Evolutionary conservation across 2,329 filamentous ascomycete genomes (phyloP), one percentile per base, ranked within the genome.

Genomic region (Lachnellula subtilissima): DNA sequence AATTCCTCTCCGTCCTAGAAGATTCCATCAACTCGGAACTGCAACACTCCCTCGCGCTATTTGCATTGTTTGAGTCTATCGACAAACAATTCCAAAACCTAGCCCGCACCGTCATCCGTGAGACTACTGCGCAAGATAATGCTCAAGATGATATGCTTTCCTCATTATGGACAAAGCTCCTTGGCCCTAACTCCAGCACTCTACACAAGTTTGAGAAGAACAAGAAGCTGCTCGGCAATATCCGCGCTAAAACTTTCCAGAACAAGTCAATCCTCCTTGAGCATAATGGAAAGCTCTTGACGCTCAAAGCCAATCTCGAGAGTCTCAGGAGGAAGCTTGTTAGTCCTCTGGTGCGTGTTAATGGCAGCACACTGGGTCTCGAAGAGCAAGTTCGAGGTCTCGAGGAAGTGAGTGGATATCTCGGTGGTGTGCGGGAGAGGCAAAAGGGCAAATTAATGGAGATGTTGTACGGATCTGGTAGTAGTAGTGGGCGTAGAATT

Each of bases 191-290:
- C 66, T 85, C 88, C 7, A 79, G 79, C 46, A 81, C 87, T 62
- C 79, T 96, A n/a, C 83, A 84, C 69, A 97, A 97, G 72, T 97
- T 91, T 72, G 91, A 96, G 71, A 90, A 89, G 74, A 97, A 97
- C 76, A 87, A 87, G 60, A 80, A 85, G 50, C 78, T 97, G 0
- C 82, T 97, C 23, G 82, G 80, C 50, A 87, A 87, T 62, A 87
- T 97, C 55, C 85, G 91, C 60, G 83, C 87, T 56, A 88, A 88
- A 66, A 96, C 92, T 1, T 85, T 96, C 23, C 83, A 84, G 59
- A 96, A 97, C 75, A 97, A 97, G 74, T 84, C 85, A 61, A 81
- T 95, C 37, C 80, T 97, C 8, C 84, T 94, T 61, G 88, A 91
- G 65, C 92, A 97, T 72, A 94, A 95, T 66, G 85, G 88, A 58